Percentiles rank a stretch among this genome's conserved stretches.
phyloP scores from a whole-genome alignment of 148 eudicot genomes.

The Fallopia convolvulus region DNA sequence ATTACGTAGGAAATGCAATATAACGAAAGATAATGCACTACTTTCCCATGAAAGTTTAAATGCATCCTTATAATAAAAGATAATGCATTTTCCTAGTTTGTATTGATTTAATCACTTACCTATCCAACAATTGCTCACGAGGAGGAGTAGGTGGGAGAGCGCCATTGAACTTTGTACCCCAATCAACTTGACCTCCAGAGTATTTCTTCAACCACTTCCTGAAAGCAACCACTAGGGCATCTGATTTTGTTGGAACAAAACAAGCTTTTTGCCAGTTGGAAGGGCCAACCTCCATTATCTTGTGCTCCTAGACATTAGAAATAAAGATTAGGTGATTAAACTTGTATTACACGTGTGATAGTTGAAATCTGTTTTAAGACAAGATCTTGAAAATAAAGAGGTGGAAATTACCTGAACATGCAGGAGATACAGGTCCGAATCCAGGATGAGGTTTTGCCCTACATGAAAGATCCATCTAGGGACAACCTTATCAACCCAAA shows the following conservation, averaged over 20 bases:
- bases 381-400: not conserved
- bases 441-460: slow-evolving; percentile 60
- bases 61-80: no score
- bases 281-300: slow-evolving; percentile 52
- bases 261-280: slow-evolving; percentile 78
- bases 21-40: no score
- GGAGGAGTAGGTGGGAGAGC: slow-evolving; percentile 70
- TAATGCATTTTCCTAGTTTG: no score
- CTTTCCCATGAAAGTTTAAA: no score
- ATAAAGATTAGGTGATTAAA: not conserved
- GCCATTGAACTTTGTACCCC: slow-evolving; percentile 49
- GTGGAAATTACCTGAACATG: slow-evolving; percentile 52
- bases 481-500: slow-evolving; percentile 63
- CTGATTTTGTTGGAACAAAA: slow-evolving; percentile 75
- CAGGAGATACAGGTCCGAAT: slow-evolving; percentile 78
- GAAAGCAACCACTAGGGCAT: slow-evolving; percentile 53
- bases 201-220: slow-evolving; percentile 79
- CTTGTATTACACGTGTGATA: not conserved
- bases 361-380: not conserved
- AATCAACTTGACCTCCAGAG: slow-evolving; percentile 55
- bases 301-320: slow-evolving; percentile 41
- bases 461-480: slow-evolving; percentile 86
- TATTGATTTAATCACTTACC: slow-evolving; percentile 24
- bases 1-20: no score
- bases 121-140: slow-evolving; percentile 69